Evolutionary conservation across 2,329 filamentous ascomycete genomes (phyloP), one percentile per base, ranked within the genome.

Genomic region (Nemania abortiva): DNA sequence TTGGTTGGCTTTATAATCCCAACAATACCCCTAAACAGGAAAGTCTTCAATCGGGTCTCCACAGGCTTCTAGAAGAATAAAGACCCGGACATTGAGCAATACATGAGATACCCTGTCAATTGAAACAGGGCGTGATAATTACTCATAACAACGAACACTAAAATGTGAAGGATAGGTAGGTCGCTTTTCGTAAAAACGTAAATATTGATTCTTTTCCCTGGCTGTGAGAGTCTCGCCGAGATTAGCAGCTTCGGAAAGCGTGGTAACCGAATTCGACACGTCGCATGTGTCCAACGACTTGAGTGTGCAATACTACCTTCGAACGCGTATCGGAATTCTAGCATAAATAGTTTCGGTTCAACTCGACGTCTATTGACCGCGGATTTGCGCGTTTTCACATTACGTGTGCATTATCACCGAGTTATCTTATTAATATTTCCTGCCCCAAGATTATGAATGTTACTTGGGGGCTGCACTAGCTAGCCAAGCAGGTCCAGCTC

Each of bases 191-290:
- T 15, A 45, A 45, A n/a, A 4, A 6, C 20, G 6, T 20, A 22
- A 49, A 22, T 20, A 20, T 57, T 47, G 55, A 15, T 37, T 58
- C 24, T 20, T 15, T 20, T 58, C 39, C 22, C 55, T 58, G 22
- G 24, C 29, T 3, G 31, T 24, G 18, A 1, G 45, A 27, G 24
- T 57, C 34, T 57, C 13, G 37, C 20, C 39, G 45, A 20, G 6
- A 20, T 49, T 20, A 49, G 20, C n/a, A 49, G n/a, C 11, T 29
- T 57, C 55, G 37, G 55, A 57, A 45, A 57, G 55, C 55, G 55
- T 45, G 22, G 3, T 24, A 56, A 42, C 39, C 15, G 42, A 20
- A 29, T 58, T 45, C 24, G 13, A 31, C 15, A 20, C 18, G n/a
- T 42, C 22, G 31, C 31, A 39, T 57, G 4, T 7, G 18, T 45